Base-by-base conservation (phyloP, 2,329 filamentous ascomycete species). In the Trichoderma guizhouense region DNA sequence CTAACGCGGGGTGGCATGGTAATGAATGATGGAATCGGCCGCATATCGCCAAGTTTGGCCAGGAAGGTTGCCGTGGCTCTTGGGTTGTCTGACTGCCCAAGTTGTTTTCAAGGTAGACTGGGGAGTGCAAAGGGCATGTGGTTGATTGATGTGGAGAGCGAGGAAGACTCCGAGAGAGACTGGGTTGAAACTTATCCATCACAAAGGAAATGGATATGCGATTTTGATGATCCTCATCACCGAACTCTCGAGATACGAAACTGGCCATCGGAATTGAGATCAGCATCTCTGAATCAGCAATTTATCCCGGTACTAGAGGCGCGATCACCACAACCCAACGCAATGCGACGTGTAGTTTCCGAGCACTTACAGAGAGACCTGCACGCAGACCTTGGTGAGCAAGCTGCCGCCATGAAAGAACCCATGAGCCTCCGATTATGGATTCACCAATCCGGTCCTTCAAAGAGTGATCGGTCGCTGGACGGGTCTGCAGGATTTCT, bases 41-140 rank as follows among this genome's bases (percentile, higher is more conserved):
- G 82, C 3, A 91, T 94, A 74, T 95, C 92, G 0, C 82, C 84
- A 5, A 86, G 83, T 1, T 85, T 92, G 2, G 90, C 88, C 0
- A 78, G 80, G 1, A 82, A 82, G 55, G 84, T 94, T 6, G 84
- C 86, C 30, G 77, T 83, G 1, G 73, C 73, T 0, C 83, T 92
- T 9, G 86, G 86, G 0, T 79, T 91, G 0, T 75, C 78, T 0
- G 84, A 87, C n/a, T 78, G 88, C 0, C 91, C 92, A 0, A 87
- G 88, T 39, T 90, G 86, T 0, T 90, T 91, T 60, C 93, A 95
- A 79, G 92, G 84, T 1, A 87, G 93, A 0, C 87, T 95, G 43
- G 91, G 89, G 11, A 88, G 91, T 21, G 91, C 91, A 0, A 95
- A 95, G 78, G 93, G 93, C 0, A 84, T 95, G 74, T 95, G 92